Evolutionary conservation across 2,329 filamentous ascomycete genomes (phyloP).

Genomic region (Ophiostoma sp.): DNA sequence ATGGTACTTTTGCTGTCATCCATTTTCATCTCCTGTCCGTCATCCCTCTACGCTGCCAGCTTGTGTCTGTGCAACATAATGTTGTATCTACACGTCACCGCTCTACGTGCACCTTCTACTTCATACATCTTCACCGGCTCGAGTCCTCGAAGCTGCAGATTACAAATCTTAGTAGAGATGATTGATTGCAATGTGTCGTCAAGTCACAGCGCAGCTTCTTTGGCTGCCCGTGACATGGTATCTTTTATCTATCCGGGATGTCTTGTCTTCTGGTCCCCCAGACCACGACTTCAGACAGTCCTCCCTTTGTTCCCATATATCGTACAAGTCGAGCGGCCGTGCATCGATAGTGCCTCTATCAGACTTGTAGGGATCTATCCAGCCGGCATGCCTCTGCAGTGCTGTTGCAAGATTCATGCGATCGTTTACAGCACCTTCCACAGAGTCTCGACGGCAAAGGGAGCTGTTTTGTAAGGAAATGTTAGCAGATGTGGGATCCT

Average conservation of each 20-base stretch:
- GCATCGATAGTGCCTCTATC: neutral
- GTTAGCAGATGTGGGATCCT: neutral
- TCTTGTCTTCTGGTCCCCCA: neutral
- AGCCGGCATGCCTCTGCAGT: neutral
- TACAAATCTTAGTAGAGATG: neutral
- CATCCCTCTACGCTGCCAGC: neutral
- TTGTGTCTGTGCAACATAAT: neutral
- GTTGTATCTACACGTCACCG: neutral
- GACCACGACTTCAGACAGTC: neutral
- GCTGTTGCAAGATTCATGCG: neutral
- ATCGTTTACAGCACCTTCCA: constrained; percentile 35
- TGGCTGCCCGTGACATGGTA: constrained; percentile 4
- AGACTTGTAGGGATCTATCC: neutral
- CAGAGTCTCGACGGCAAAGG: constrained; percentile 51
- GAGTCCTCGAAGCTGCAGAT: neutral
- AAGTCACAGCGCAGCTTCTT: neutral
- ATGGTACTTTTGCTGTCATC: neutral
- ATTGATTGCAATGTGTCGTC: neutral
- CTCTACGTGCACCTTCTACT: neutral
- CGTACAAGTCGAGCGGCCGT: constrained; percentile 1
- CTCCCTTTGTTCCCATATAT: neutral
- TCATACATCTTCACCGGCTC: neutral
- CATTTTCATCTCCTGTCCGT: neutral
- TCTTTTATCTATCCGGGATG: neutral
- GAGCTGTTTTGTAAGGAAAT: constrained; percentile 39